Evolutionary conservation across 163 green algal genomes (phyloP).

Genomic region (Coccomyxa subellipsoidea): DNA sequence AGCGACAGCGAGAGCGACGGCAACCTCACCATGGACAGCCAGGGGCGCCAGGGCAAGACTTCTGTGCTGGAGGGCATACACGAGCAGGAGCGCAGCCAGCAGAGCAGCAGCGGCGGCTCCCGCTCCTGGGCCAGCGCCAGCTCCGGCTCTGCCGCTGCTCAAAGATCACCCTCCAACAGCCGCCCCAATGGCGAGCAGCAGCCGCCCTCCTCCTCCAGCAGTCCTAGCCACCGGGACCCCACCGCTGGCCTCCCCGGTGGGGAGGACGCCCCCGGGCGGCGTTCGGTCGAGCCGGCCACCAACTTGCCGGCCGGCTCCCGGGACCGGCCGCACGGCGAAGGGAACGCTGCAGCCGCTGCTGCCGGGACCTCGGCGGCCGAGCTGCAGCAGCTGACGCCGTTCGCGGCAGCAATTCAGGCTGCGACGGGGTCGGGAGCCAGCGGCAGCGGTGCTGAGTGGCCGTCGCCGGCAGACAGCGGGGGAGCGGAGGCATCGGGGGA

Average conservation of each 20-base stretch:
- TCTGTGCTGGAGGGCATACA: background rate
- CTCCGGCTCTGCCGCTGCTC: background rate
- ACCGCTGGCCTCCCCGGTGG: no score
- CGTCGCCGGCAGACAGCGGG: no score
- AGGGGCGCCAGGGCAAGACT: background rate
- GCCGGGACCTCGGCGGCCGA: background rate
- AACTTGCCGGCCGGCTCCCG: no score
- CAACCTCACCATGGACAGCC: background rate
- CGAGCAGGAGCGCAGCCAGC: slow-evolving; percentile 1
- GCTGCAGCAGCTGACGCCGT: background rate
- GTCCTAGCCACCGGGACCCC: no score
- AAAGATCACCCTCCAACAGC: background rate
- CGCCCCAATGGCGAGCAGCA: no score
- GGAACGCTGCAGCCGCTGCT: no score
- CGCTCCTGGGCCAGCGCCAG: background rate
- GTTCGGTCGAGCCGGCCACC: no score
- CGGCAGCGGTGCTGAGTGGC: background rate
- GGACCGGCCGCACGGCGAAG: no score
- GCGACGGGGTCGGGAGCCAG: no score
- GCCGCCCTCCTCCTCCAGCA: no score
- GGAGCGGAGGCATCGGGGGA: background rate
- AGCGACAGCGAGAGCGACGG: background rate
- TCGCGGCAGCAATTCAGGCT: background rate
- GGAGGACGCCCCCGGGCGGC: no score
- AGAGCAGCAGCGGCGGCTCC: background rate